A percentile compares a stretch with the other conserved stretches of the same genome.
phyloP scores from a whole-genome alignment of 345 rosid species.

The Kandelia obovata region DNA sequence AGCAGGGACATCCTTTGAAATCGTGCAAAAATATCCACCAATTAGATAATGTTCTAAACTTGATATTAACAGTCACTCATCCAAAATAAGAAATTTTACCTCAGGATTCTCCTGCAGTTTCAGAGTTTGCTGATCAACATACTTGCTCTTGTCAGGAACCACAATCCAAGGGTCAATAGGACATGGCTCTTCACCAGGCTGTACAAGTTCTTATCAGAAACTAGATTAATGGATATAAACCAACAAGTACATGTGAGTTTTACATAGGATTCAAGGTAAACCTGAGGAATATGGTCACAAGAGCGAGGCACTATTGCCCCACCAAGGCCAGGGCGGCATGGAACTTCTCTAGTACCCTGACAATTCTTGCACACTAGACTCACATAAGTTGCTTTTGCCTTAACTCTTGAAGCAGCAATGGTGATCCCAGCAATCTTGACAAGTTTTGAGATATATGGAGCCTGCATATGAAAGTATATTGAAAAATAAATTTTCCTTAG shows the following conservation, averaged over 20 bases:
- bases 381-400: conserved; percentile 90
- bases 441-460: conserved; percentile 77
- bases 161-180: conserved; percentile 96
- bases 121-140: conserved; percentile 95
- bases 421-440: conserved; percentile 89
- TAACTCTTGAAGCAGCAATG: conserved; percentile 91
- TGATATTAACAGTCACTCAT: background rate
- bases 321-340: conserved; percentile 95
- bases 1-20: conserved; percentile 85
- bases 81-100: conserved; percentile 35
- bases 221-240: background rate
- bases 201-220: conserved; percentile 17
- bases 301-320: conserved; percentile 96
- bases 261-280: conserved; percentile 17
- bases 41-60: background rate
- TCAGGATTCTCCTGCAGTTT: conserved; percentile 96
- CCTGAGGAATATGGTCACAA: conserved; percentile 93
- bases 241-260: background rate
- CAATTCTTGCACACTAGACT: conserved; percentile 85
- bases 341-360: conserved; percentile 61
- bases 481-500: background rate
- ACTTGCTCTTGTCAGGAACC: conserved; percentile 89
- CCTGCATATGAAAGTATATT: conserved; percentile 37
- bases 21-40: conserved; percentile 14
- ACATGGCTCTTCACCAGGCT: conserved; percentile 92